Evolutionary conservation across 1,284 basidiomycete species (phyloP).

Genomic region (Neonothopanus nambi): DNA sequence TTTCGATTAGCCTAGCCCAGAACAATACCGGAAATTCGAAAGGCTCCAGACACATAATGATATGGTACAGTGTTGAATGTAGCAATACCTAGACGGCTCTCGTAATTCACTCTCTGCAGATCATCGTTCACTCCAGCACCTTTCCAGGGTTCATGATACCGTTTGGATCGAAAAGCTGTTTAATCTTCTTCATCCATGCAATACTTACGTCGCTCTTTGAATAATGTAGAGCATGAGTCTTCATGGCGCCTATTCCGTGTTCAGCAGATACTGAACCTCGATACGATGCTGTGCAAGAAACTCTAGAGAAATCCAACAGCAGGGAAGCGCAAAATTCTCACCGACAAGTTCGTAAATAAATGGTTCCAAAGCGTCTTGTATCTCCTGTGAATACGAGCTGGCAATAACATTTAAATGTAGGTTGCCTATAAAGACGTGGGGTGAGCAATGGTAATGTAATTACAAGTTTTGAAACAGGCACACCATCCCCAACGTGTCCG

Average conservation of each 20-base stretch:
- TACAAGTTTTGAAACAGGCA: slow-evolving; percentile 25
- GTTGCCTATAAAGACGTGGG: slow-evolving; percentile 65
- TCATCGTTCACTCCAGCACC: slow-evolving; percentile 50
- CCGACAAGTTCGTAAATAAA: slow-evolving; percentile 94
- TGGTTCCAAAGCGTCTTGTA: slow-evolving; percentile 89
- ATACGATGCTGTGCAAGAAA: slow-evolving; percentile 49
- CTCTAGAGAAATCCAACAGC: background rate
- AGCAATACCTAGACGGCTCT: too few species aligned
- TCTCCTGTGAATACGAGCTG: slow-evolving; percentile 76
- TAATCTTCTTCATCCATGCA: slow-evolving; percentile 89
- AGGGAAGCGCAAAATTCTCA: slow-evolving; percentile 36
- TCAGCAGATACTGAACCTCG: slow-evolving; percentile 95
- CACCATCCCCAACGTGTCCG: slow-evolving; percentile 96
- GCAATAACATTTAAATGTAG: slow-evolving; percentile 96
- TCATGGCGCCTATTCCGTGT: slow-evolving; percentile 95
- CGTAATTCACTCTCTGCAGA: background rate
- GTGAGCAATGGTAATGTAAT: background rate
- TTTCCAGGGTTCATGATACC: slow-evolving; percentile 92
- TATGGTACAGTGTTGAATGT: too few species aligned
- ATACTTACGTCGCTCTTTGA: slow-evolving; percentile 83
- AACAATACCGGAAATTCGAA: too few species aligned
- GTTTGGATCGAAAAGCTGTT: slow-evolving; percentile 88
- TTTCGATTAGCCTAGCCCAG: too few species aligned
- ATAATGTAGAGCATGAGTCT: slow-evolving; percentile 89
- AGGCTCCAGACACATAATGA: too few species aligned